phyloP scores from a whole-genome alignment of 345 rosid species.

The Camelina sativa region DNA sequence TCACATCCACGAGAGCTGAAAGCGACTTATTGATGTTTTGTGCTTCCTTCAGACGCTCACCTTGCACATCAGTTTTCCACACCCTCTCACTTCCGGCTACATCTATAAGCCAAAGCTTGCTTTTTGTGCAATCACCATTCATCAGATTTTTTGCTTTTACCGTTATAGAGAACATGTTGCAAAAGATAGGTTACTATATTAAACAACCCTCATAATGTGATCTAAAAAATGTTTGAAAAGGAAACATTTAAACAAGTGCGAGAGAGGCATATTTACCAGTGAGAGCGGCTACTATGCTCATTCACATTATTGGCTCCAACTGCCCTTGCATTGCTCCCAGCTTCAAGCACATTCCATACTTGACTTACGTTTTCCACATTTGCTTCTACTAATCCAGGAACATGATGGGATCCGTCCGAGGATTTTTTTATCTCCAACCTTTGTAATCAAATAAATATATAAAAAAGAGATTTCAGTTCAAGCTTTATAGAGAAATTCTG shows the following conservation, averaged over 20 bases:
- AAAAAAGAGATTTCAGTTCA: too few relatives aligned
- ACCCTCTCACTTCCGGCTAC: constrained; percentile 98
- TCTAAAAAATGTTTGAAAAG: constrained; percentile 5
- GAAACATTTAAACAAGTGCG: constrained; percentile 19
- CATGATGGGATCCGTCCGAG: constrained; percentile 81
- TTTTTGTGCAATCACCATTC: constrained; percentile 85
- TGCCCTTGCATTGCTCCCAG: constrained; percentile 92
- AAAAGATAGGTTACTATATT: constrained; percentile 28
- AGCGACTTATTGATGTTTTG: constrained; percentile 92
- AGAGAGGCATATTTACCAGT: constrained; percentile 58
- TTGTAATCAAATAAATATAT: too few relatives aligned
- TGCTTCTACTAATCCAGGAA: constrained; percentile 90
- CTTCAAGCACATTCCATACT: constrained; percentile 87
- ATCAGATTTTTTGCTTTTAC: constrained; percentile 82
- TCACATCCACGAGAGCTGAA: constrained; percentile 95
- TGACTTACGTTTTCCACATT: constrained; percentile 70
- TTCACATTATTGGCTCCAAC: constrained; percentile 97
- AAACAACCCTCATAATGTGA: not conserved
- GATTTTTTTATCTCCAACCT: too few relatives aligned
- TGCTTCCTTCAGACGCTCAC: constrained; percentile 94
- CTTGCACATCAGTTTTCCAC: constrained; percentile 89
- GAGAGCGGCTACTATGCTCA: constrained; percentile 97
- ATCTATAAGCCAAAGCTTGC: constrained; percentile 99
- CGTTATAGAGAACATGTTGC: constrained; percentile 91
- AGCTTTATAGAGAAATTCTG: too few relatives aligned